Evolutionary conservation across 331 rosid genomes (phyloP).

Genomic region (Quercus phellos): DNA sequence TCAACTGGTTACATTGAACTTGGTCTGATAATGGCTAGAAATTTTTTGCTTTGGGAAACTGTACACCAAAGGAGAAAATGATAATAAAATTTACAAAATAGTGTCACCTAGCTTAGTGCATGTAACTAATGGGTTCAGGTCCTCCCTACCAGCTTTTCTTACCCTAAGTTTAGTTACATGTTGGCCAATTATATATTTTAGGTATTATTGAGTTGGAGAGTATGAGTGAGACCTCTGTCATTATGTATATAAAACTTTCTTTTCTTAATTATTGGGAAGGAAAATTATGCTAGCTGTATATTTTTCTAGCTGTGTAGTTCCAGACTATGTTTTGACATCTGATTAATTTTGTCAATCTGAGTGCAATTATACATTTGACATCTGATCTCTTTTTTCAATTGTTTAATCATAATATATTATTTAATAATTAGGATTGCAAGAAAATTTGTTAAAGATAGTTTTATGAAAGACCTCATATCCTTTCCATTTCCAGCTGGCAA

Average conservation of each 20-base stretch:
- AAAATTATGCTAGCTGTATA: background rate
- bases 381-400: background rate
- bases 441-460: background rate
- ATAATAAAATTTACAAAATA: background rate
- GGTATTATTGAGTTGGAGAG: background rate
- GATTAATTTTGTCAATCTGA: background rate
- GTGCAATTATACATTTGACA: background rate
- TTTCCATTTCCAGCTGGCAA: slow-evolving; percentile 57
- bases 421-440: background rate
- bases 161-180: background rate
- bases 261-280: background rate
- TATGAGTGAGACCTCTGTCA: background rate
- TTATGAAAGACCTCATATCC: slow-evolving; percentile 21
- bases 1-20: background rate
- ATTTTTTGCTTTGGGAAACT: background rate
- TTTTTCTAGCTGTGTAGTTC: background rate
- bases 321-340: background rate
- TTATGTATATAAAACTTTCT: background rate
- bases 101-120: background rate
- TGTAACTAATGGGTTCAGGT: background rate
- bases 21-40: background rate
- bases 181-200: background rate
- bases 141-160: background rate
- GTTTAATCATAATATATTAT: background rate
- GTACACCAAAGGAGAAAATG: background rate